Conservation (phyloP, 257 asterid species). For the Oldenlandia corymbosa region DNA sequence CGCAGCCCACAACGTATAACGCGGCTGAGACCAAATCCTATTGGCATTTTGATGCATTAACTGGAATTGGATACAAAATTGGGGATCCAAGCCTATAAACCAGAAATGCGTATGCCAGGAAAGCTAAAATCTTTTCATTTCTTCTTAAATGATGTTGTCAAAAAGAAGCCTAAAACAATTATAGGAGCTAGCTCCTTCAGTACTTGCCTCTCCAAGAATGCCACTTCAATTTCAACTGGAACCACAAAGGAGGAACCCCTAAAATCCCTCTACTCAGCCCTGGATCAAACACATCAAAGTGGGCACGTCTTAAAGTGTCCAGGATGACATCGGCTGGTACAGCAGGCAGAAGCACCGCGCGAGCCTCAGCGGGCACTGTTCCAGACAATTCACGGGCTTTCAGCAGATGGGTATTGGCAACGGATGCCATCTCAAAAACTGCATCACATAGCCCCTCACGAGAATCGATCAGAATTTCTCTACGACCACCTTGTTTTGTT, state of each 20-base stretch:
- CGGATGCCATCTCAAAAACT: conserved; percentile 89
- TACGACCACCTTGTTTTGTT: conserved; percentile 41
- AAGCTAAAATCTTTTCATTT: not conserved
- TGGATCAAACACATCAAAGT: conserved; percentile 83
- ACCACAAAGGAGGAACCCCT: conserved; percentile 77
- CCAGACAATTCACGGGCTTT: conserved; percentile 71
- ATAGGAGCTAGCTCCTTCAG: conserved; percentile 24
- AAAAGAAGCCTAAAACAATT: not conserved
- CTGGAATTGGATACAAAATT: not conserved
- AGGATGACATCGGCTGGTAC: conserved; percentile 68
- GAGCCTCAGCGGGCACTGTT: conserved; percentile 75
- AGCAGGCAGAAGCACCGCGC: conserved; percentile 68
- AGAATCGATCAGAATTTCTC: conserved; percentile 49
- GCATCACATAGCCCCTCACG: conserved; percentile 57
- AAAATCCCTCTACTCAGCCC: conserved; percentile 55
- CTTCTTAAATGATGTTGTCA: not conserved
- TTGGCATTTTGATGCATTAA: not conserved
- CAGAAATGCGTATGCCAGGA: not conserved
- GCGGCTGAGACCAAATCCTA: not conserved
- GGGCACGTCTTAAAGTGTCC: conserved; percentile 58
- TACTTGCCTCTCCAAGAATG: conserved; percentile 78
- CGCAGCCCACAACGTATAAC: not conserved
- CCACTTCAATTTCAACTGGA: conserved; percentile 83
- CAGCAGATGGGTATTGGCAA: conserved; percentile 70
- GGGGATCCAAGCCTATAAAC: not conserved